These are phyloP conservation scores for Picea sitchensis DNA, from an alignment of 75 land plant genomes.

Conservation along the genomic window DNA sequence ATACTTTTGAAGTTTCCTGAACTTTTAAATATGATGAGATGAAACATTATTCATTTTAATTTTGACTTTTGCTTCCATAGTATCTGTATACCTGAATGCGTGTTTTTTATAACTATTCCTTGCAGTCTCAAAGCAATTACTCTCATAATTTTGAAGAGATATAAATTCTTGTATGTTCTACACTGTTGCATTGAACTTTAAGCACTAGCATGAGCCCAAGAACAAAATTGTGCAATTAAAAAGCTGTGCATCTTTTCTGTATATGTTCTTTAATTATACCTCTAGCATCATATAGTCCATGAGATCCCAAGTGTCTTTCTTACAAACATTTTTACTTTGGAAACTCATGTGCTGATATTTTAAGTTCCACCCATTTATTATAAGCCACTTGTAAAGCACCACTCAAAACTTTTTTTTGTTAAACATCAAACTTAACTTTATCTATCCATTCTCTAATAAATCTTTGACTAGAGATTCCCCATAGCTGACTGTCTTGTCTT, in stretches of 20 bases:
- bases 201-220: not conserved
- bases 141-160: not conserved
- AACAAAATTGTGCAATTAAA: not conserved
- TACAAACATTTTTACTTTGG: not conserved
- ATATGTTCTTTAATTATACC: not conserved
- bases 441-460: not conserved
- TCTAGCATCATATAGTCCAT: not conserved
- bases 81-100: not conserved
- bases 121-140: not conserved
- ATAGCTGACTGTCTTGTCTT: not conserved
- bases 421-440: not conserved
- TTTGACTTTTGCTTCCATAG: not conserved
- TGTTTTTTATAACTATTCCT: not conserved
- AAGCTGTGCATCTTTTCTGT: not conserved
- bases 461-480: not conserved
- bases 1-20: not conserved
- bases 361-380: not conserved
- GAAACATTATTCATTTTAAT: too few relatives aligned
- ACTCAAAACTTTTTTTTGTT: not conserved
- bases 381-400: not conserved
- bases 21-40: too few relatives aligned
- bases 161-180: not conserved
- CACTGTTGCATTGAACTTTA: not conserved
- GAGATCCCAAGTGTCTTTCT: not conserved
- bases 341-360: not conserved